A percentile compares a stretch with the other conserved stretches of the same genome.
Conservation (phyloP, 2,329 filamentous ascomycete species). For the Ilyonectria mors-panacis region DNA sequence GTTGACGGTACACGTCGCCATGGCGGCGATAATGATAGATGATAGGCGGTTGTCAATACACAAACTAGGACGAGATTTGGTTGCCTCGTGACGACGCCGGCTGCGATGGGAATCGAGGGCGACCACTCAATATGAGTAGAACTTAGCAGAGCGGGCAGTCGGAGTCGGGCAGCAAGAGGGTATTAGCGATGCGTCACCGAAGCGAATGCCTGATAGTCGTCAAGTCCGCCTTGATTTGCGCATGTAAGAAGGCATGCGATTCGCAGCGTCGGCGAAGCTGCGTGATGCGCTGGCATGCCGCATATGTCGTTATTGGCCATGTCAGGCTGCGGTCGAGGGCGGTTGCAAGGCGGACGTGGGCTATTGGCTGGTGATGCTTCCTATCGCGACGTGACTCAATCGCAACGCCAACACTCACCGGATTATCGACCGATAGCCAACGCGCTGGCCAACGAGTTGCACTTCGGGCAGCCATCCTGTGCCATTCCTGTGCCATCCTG, state of each 20-base stretch:
- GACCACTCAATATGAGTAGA: conserved; percentile 21
- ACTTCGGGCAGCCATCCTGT: conserved; percentile 9
- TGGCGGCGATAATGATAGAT: conserved; percentile 25
- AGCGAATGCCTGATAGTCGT: conserved; percentile 11
- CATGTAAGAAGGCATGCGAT: conserved; percentile 8
- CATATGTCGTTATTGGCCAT: conserved; percentile 12
- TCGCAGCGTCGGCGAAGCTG: conserved; percentile 12
- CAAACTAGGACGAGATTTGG: background rate
- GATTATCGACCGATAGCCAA: conserved; percentile 2
- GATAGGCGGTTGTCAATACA: conserved; percentile 11
- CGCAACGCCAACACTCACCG: conserved; percentile 14
- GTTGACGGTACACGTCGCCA: conserved; percentile 44
- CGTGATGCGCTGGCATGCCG: conserved; percentile 28
- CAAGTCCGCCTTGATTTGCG: conserved; percentile 15
- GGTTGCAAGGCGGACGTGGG: background rate
- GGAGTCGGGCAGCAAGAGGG: conserved; percentile 29
- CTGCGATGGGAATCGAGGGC: conserved; percentile 10
- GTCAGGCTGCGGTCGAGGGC: conserved; percentile 16
- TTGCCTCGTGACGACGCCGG: conserved; percentile 9
- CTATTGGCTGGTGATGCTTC: conserved; percentile 16
- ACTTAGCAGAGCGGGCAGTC: background rate
- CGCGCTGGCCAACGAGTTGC: background rate
- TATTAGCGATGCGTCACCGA: conserved; percentile 15
- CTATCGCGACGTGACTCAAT: conserved; percentile 9
- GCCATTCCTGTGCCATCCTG: background rate